Conservation (phyloP, 768 basidiomycete species). For the Lyophyllum atratum region DNA sequence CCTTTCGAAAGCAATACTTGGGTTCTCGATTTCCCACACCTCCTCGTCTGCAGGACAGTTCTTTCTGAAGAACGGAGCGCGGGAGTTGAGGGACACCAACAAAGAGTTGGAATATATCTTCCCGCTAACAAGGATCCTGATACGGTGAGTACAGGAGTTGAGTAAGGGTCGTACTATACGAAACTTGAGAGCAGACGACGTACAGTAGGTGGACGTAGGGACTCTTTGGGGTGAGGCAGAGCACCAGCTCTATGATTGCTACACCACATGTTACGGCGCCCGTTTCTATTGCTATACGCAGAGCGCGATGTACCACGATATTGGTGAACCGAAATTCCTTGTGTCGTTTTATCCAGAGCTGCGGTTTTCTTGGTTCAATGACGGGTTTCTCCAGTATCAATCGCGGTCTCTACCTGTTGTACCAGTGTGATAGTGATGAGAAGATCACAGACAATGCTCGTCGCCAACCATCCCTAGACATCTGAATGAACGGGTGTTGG, state of each 20-base stretch:
- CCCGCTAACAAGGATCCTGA: slow-evolving; percentile 2
- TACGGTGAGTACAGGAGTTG: too few species aligned
- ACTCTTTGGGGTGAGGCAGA: neutral
- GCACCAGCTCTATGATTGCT: neutral
- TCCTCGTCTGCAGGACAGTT: neutral
- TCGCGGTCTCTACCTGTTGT: neutral
- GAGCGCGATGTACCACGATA: neutral
- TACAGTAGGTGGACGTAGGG: neutral
- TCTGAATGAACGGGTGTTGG: too few species aligned
- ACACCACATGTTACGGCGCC: neutral
- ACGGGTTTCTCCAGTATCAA: too few species aligned
- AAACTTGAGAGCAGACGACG: neutral
- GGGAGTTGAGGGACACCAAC: neutral
- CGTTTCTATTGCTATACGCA: neutral
- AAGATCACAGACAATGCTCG: neutral
- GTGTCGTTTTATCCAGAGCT: neutral
- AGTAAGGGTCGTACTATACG: too few species aligned
- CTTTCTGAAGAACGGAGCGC: neutral
- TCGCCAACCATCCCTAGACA: neutral
- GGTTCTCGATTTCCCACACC: neutral
- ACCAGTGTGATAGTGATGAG: neutral
- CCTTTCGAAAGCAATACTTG: neutral
- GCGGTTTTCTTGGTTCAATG: too few species aligned
- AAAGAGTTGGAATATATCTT: slow-evolving; percentile 8
- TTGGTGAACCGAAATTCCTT: neutral